Conservation (phyloP, 257 asterid species). For the Thymus quinquecostatus region DNA sequence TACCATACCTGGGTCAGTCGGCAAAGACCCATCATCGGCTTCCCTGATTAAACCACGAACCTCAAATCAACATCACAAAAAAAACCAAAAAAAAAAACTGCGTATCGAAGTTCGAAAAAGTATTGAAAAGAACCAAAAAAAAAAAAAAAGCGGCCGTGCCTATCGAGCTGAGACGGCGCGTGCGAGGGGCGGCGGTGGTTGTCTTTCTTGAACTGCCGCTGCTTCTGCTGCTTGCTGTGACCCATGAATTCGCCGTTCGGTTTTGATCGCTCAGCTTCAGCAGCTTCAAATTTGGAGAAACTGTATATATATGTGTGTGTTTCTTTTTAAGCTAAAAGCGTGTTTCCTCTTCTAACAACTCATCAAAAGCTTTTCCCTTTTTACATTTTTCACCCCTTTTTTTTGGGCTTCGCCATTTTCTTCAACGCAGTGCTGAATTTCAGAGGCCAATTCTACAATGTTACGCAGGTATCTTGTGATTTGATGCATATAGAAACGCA, state of each 20-base stretch:
- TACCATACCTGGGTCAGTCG: constrained; percentile 59
- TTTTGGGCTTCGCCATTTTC: constrained; percentile 14
- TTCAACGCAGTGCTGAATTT: constrained; percentile 29
- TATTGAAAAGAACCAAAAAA: background rate
- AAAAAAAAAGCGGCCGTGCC: constrained; percentile 29
- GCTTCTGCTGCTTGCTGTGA: constrained; percentile 74
- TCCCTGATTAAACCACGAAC: constrained; percentile 45
- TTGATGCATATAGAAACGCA: background rate
- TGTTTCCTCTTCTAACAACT: background rate
- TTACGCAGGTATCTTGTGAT: constrained; percentile 45
- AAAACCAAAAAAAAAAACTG: background rate
- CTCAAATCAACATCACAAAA: constrained; percentile 6
- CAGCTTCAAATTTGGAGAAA: background rate
- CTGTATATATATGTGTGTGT: background rate
- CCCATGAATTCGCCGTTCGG: constrained; percentile 53
- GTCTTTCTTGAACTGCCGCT: constrained; percentile 65
- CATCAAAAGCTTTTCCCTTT: background rate
- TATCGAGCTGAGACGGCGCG: constrained; percentile 44
- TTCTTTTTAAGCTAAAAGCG: background rate
- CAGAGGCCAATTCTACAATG: constrained; percentile 39
- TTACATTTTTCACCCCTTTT: constrained; percentile 10
- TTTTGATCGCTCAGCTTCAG: constrained; percentile 9
- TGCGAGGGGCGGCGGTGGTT: constrained; percentile 50
- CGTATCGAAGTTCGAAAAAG: background rate
- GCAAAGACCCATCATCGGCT: constrained; percentile 64